These are phyloP conservation scores for Taphrina wiesneri DNA, from an alignment of 1,139 yeast species.

Conservation along the genomic window DNA sequence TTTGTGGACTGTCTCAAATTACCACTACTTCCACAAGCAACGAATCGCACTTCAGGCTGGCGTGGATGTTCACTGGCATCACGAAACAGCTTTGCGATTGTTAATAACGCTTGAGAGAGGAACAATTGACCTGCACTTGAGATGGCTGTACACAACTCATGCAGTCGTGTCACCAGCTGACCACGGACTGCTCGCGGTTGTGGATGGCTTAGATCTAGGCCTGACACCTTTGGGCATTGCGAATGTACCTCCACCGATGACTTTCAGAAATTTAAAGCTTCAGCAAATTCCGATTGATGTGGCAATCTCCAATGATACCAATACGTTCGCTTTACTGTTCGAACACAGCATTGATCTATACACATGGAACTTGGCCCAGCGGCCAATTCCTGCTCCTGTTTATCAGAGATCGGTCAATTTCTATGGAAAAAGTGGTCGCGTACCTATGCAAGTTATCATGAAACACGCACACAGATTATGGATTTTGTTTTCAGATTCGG, in stretches of 20 bases:
- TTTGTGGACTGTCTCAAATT: conserved; percentile 88
- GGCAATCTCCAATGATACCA: conserved; percentile 65
- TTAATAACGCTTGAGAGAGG: conserved; percentile 44
- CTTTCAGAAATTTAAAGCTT: conserved; percentile 65
- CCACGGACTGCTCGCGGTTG: conserved; percentile 73
- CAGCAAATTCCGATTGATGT: conserved; percentile 60
- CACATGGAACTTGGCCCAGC: not conserved
- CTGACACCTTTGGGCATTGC: conserved; percentile 83
- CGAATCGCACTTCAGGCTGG: conserved; percentile 52
- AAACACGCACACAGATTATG: not conserved
- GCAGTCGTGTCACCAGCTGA: conserved; percentile 69
- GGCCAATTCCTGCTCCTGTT: not conserved
- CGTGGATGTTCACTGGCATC: conserved; percentile 68
- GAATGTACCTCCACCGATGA: conserved; percentile 92
- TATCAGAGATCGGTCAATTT: not conserved
- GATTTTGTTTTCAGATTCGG: not conserved
- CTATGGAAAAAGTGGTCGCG: not conserved
- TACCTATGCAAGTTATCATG: not conserved
- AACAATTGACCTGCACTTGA: conserved; percentile 61
- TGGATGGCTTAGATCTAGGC: conserved; percentile 73
- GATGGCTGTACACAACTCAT: conserved; percentile 66
- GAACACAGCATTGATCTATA: not conserved
- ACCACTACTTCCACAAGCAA: conserved; percentile 93
- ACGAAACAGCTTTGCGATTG: conserved; percentile 73
- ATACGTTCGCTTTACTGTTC: conserved; percentile 53